Evolutionary conservation across 345 rosid species (phyloP), one percentile per base, ranked within the genome.

Genomic region (Pistacia atlantica): DNA sequence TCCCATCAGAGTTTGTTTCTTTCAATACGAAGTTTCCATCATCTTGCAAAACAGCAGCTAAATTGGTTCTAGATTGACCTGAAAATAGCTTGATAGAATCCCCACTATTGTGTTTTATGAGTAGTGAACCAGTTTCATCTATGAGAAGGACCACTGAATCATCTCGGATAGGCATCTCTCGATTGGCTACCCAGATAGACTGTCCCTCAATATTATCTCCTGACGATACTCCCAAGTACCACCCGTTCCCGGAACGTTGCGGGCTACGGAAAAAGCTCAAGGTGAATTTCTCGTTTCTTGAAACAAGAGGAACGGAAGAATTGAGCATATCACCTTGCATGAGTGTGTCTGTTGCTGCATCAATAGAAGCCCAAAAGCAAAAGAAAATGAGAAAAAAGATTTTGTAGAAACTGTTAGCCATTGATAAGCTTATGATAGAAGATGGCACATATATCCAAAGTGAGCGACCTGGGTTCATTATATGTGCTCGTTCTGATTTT

Each of bases 1-100:
- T 25, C 25, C 33, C 57, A 10, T 3, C 12, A 45, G 55, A 3
- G 13, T 10, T n/a, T 20, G 14, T 28, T 48, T 67, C 56, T 25
- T 42, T 48, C 71, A 67, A 67, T 4, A 67, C 71, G 13, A 67
- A 67, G 55, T 67, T 67, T 48, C 71, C 71, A 20, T 48, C 13
- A 49, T 67, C 71, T 22, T 67, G 17, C 71, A 67, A 67, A n/a
- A 48, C 16, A 49, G 57, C 71, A n/a, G 11, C 22, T 67, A 48
- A 16, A 6, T 67, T 67, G 16, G 37, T n/a, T 11, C 28, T 46
- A 22, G 38, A 22, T 46, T 3, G 71, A 67, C 33, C 35, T 1
- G 71, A 45, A 35, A 20, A 42, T 13, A 67, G 5, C 8, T 20
- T 8, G 33, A 67, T 20, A 12, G 35, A 12, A 46, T 4, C 8